Base-by-base conservation (phyloP, 2,329 filamentous ascomycete species). In the Periconia digitata region DNA sequence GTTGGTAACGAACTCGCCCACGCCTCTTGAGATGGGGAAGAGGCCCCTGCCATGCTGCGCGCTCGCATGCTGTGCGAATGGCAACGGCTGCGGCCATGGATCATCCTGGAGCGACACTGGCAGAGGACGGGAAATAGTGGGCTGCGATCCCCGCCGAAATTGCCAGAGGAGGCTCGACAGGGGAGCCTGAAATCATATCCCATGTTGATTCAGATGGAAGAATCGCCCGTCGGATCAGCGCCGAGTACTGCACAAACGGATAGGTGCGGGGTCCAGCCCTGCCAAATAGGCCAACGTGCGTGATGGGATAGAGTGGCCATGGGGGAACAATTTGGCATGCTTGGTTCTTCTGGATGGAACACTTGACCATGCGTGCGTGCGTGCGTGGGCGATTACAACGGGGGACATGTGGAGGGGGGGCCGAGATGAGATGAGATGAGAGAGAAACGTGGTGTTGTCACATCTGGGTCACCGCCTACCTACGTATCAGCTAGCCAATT, bases 121-220 rank as follows among this genome's bases (percentile, higher is more conserved):
- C 10, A 32, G 8, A 32, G n/a, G 4, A 15, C 27, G 27, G 27
- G 10, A 32, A 32, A 10, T 10, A 13, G 27, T 32, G 27, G 27
- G 27, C 8, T 32, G 27, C 27, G 3, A 6, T 32, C 40, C 32
- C 40, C 45, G 45, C 49, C 49, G 49, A 51, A 40, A 51, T 51
- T 51, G 42, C 40, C 36, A 22, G 21, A 39, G 38, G 39, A 24
- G 27, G 12, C n/a, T 32, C 10, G n/a, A 12, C 27, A 32, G 27
- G 27, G 27, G 27, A 3, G 8, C 5, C n/a, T n/a, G n/a, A n/a
- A n/a, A n/a, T n/a, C n/a, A n/a, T n/a, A n/a, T n/a, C n/a, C n/a
- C n/a, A n/a, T n/a, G n/a, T n/a, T n/a, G n/a, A n/a, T n/a, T n/a
- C n/a, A n/a, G n/a, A n/a, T n/a, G n/a, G n/a, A n/a, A n/a, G n/a